Evolutionary conservation across 2,329 filamentous ascomycete species (phyloP), one percentile per base, ranked within the genome.

Genomic region (Endothia cerciana): DNA sequence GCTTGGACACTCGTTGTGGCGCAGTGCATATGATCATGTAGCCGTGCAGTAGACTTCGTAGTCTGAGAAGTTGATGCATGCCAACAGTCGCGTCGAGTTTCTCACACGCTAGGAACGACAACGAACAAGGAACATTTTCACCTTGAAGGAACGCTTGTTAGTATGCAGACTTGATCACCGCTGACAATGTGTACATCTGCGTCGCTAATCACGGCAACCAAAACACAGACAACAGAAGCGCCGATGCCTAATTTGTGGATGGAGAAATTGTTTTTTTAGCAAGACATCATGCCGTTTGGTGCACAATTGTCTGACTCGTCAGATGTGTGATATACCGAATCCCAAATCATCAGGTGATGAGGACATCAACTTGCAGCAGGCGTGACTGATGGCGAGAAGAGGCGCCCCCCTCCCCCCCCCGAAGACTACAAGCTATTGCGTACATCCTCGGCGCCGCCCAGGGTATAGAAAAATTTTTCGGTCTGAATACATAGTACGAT

Each of bases 401-500:
- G 30, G 19, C 15, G 11, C 11, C 28, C 28, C 17, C 19, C n/a
- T n/a, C n/a, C n/a, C n/a, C n/a, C n/a, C n/a, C n/a, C n/a, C n/a
- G n/a, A n/a, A 55, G 51, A 30, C 28, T 15, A 36, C 30, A 7
- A 36, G 17, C 30, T 22, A 36, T 17, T 33, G 17, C 13, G 25
- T 43, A 43, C 25, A 36, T 45, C 25, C 36, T 38, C 55, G 55
- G 33, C 10, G 41, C 33, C 25, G 43, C n/a, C n/a, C n/a, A 28
- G 40, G 30, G 41, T 41, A 41, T 41, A 51, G 40, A 67, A 65
- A 67, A 65, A 15, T 60, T 60, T 66, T 63, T 65, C 45, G 38
- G 33, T 53, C 58, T 61, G 59, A 40, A 38, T 47, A n/a, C n/a
- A n/a, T n/a, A n/a, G n/a, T n/a, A 61, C 41, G 65, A 55, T 53